These are phyloP conservation scores for Schizochytrium sp. DNA, from an alignment of 108 stramenopile genomes.

Conservation along the genomic window DNA sequence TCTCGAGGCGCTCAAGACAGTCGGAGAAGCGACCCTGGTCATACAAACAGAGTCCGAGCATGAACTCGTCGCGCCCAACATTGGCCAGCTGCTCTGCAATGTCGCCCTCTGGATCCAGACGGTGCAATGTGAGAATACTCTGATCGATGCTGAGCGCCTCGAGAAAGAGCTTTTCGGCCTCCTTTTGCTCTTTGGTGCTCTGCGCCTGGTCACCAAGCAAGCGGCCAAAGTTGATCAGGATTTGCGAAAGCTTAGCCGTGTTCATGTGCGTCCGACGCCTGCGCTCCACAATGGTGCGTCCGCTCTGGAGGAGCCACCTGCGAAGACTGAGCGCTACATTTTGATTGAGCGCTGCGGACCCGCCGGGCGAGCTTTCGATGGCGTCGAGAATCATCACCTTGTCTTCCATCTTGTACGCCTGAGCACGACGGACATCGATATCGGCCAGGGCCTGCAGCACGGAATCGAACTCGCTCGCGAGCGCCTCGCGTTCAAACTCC, in stretches of 20 bases:
- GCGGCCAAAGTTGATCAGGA: background rate
- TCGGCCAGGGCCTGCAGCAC: background rate
- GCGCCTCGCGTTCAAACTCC: constrained; percentile 11
- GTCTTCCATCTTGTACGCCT: background rate
- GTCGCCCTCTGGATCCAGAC: background rate
- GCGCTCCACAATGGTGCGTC: background rate
- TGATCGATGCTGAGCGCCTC: background rate
- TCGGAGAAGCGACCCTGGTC: background rate
- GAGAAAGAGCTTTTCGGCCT: background rate
- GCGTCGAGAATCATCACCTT: background rate
- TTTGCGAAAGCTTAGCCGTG: background rate
- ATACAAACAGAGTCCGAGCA: background rate
- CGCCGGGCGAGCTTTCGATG: background rate
- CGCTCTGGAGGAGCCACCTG: constrained; percentile 2
- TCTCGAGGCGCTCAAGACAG: background rate
- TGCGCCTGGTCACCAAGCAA: background rate
- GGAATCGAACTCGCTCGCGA: background rate
- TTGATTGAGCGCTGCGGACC: background rate
- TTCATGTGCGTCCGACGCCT: background rate
- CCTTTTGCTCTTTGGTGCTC: background rate
- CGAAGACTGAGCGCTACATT: background rate
- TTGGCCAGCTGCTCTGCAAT: background rate
- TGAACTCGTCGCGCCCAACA: background rate
- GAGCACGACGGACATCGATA: background rate
- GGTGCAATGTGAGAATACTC: background rate